phyloP scores from a whole-genome alignment of 805 yeast species.

The Suhomyces prunicola region DNA sequence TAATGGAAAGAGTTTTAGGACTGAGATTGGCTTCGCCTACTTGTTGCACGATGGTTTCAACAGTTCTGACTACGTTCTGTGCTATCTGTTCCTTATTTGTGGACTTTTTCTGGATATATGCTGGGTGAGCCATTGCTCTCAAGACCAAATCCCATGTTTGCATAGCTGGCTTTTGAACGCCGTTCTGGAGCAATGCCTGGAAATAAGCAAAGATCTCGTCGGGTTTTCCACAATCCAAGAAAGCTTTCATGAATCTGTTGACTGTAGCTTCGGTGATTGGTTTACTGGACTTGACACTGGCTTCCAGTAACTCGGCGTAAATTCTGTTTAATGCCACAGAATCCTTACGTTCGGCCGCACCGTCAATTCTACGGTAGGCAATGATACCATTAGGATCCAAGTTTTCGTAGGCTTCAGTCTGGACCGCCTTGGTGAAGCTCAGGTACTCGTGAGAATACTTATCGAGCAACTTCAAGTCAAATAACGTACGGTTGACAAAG shows the following conservation, averaged over 20 bases:
- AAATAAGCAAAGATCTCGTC: slow-evolving; percentile 45
- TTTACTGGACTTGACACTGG: slow-evolving; percentile 21
- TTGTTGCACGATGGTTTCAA: slow-evolving; percentile 28
- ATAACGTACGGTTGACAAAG: slow-evolving; percentile 17
- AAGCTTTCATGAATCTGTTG: slow-evolving; percentile 46
- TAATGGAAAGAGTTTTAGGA: slow-evolving; percentile 45
- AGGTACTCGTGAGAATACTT: slow-evolving; percentile 4
- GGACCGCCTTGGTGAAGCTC: slow-evolving; percentile 3
- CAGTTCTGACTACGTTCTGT: slow-evolving; percentile 23
- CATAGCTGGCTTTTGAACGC: slow-evolving; percentile 39
- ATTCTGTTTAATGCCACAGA: slow-evolving; percentile 15
- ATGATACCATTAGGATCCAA: slow-evolving; percentile 34
- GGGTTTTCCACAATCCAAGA: slow-evolving; percentile 32
- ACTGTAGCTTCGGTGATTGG: slow-evolving; percentile 41
- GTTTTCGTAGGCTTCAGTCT: slow-evolving; percentile 14
- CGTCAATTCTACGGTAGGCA: slow-evolving; percentile 21
- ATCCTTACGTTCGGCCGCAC: slow-evolving; percentile 17
- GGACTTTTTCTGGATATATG: slow-evolving; percentile 22
- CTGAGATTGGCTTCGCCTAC: slow-evolving; percentile 34
- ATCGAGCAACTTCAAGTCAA: slow-evolving; percentile 11
- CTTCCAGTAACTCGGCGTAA: slow-evolving; percentile 24
- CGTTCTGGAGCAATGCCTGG: slow-evolving; percentile 43
- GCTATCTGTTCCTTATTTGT: slow-evolving; percentile 20
- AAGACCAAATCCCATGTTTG: slow-evolving; percentile 60
- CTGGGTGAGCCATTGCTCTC: slow-evolving; percentile 43